Evolutionary conservation across 2,329 filamentous ascomycete species (phyloP).

Genomic region (Aspergillus udagawae): DNA sequence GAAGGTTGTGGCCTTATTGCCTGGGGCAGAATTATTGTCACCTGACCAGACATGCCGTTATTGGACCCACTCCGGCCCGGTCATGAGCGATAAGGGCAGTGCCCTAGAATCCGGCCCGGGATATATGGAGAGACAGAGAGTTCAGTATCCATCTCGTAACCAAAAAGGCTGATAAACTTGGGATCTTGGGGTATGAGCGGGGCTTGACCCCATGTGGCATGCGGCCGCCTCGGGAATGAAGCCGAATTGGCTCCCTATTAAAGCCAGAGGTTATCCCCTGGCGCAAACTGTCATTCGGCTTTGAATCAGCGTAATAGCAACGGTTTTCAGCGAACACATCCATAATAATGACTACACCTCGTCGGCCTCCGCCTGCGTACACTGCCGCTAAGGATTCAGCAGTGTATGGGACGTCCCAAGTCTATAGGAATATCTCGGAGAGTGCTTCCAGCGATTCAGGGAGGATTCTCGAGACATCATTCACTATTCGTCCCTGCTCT

Average conservation of each 20-base stretch:
- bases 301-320: not conserved
- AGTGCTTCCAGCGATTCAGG: conserved; percentile 27
- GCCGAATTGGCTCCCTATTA: not conserved
- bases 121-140: not conserved
- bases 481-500: conserved; percentile 68
- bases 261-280: not conserved
- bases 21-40: conserved; percentile 11
- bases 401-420: conserved; percentile 31
- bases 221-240: not conserved
- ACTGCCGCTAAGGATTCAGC: conserved; percentile 32
- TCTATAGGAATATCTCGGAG: conserved; percentile 36
- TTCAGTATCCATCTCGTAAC: not conserved
- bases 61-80: conserved; percentile 7
- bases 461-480: conserved; percentile 40
- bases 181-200: not conserved
- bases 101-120: conserved; percentile 2
- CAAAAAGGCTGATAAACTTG: conserved; percentile 10
- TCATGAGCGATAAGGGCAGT: conserved; percentile 6
- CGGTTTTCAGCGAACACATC: conserved; percentile 2
- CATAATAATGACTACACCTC: conserved; percentile 24
- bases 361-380: conserved; percentile 37
- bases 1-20: not conserved
- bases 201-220: not conserved
- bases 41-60: not conserved
- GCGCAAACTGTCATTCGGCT: not conserved